Evolutionary conservation across 177 flowering plant species (phyloP), one percentile per base, ranked within the genome.

Genomic region (Vitis hybrid): DNA sequence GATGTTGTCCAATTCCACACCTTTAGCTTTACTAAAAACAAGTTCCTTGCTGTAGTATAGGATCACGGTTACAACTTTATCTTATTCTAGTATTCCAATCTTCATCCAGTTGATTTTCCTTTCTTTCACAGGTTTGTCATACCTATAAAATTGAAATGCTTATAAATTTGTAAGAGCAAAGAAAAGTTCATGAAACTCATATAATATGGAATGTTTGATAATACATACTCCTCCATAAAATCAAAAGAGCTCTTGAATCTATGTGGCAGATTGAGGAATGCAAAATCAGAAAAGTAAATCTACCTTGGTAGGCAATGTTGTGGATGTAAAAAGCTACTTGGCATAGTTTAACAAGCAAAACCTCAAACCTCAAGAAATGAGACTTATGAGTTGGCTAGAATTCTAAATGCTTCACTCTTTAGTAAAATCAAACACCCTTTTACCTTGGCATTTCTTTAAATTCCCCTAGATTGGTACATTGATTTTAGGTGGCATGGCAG

Each of bases 61-160:
- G 78, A 94, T 95, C 50, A 95, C 99, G 45, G 97, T 91, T 8
- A 93, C 0, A 8, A 84, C 83, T 73, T 74, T 83, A 74, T 90
- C 75, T 15, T 91, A 82, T 80, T 93, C 97, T 58, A 90, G 55
- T 59, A 94, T 83, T 62, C 86, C 99, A 50, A 98, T 98, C 74
- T 95, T 93, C 98, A 95, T 86, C 99, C 96, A 94, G 69, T 93
- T 94, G 48, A 93, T 91, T 75, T 93, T 94, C 82, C 94, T 88
- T 80, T 98, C 98, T 78, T 86, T 91, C 49, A 88, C 87, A 12
- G 97, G 98, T 82, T 93, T 90, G 5, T 77, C 76, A 70, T 93
- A 82, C 74, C 98, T 92, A 84, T 65, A 66, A 10, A 12, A 29
- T 2, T 1, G 5, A 22, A 22, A 22, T 22, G 3, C 26, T 22